Conservation (phyloP, 2,329 filamentous ascomycete genomes). For the Verticillium nubilum region DNA sequence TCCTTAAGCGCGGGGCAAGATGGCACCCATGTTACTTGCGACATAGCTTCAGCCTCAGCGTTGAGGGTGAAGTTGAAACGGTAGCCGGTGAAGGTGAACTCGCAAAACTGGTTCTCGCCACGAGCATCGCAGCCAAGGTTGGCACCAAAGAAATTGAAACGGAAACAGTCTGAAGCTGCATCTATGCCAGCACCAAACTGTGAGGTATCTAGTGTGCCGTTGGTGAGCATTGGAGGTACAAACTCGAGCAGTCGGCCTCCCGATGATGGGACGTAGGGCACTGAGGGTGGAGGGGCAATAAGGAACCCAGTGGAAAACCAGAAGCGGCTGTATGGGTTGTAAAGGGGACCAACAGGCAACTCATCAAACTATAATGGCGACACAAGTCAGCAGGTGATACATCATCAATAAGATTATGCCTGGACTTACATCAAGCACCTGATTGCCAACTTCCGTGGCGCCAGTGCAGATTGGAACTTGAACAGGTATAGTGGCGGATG, state of each 20-base stretch:
- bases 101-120: conserved; percentile 29
- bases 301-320: conserved; percentile 38
- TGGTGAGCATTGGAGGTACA: conserved; percentile 27
- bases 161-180: conserved; percentile 28
- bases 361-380: conserved; percentile 29
- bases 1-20: conserved; percentile 28
- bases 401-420: background rate
- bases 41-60: conserved; percentile 20
- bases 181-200: conserved; percentile 34
- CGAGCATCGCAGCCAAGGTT: conserved; percentile 31
- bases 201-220: conserved; percentile 25
- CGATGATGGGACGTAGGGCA: conserved; percentile 30
- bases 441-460: conserved; percentile 26
- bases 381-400: conserved; percentile 10
- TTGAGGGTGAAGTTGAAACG: conserved; percentile 24
- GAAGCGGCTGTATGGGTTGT: conserved; percentile 31
- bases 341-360: conserved; percentile 27
- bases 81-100: conserved; percentile 36
- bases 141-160: conserved; percentile 33
- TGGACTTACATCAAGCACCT: conserved; percentile 29
- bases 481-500: conserved; percentile 5
- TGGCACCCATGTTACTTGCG: conserved; percentile 32
- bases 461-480: conserved; percentile 11
- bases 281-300: conserved; percentile 25
- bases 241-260: conserved; percentile 34